These are phyloP conservation scores for Podaxis carcinomalis DNA, from an alignment of 768 basidiomycete species.

Conservation along the genomic window DNA sequence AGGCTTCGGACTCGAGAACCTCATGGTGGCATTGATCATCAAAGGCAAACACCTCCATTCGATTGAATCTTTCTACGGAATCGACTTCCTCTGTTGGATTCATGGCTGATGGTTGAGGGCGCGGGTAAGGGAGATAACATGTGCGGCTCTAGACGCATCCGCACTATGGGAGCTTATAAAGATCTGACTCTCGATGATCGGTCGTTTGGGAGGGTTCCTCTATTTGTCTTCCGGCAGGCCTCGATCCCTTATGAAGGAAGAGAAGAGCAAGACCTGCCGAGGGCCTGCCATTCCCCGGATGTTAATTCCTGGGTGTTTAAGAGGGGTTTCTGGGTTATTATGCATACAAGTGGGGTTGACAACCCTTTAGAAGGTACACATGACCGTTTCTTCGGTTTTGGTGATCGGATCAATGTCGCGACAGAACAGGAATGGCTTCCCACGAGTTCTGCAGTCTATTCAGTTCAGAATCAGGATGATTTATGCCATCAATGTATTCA, in stretches of 20 bases:
- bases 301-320: not conserved
- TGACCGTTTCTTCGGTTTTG: not conserved
- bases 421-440: not conserved
- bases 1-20: not conserved
- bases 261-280: not conserved
- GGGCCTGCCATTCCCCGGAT: not conserved
- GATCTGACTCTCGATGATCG: not conserved
- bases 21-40: not conserved
- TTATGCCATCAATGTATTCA: not conserved
- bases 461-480: not conserved
- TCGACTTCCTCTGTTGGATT: not conserved
- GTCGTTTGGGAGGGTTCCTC: not conserved
- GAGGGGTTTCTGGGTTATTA: not conserved
- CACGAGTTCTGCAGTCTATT: not conserved
- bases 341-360: not conserved
- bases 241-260: not conserved
- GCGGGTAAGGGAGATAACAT: not conserved
- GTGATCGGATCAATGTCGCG: conserved; percentile 2
- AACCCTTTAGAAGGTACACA: not conserved
- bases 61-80: not conserved
- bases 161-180: not conserved
- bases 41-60: not conserved
- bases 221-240: conserved; percentile 3
- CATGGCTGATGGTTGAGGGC: not conserved
- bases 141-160: not conserved